Base-by-base conservation (phyloP, 2,329 filamentous ascomycete species). In the Calonectria pteridis region DNA sequence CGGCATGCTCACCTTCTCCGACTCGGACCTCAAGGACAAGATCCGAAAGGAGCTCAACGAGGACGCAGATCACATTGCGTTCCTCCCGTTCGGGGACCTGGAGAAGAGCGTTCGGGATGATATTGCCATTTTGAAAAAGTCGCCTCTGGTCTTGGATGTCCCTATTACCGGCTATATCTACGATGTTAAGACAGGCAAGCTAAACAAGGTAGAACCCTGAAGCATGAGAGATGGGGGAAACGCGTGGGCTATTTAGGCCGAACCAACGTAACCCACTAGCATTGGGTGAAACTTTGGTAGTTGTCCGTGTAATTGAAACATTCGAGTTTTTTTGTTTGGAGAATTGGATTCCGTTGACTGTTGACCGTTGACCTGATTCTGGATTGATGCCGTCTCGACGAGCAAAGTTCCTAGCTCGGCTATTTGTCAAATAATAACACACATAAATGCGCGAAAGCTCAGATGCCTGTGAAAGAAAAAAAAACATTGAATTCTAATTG, bases 101-200 rank as follows among this genome's bases (percentile, higher is more conserved):
- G 90, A 93, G 71, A 83, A 89, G 76, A 93, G 91, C 13, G 92
- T 96, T 0, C 86, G 84, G 71, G 88, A 92, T 33, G 94, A 96
- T 83, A 88, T 97, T 0, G 84, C 85, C 63, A 90, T 91, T 77
- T 80, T 97, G 77, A 91, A 89, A 83, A 86, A 83, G 70, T 90
- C 87, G 62, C 88, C 89, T 69, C 86, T 93, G 18, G 88, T 96
- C 9, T 86, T 92, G 31, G 87, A 92, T n/a, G 88, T 94, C 3
- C 84, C 85, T 0, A 87, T 96, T 62, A 93, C 90, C 10, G 94
- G 94, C 0, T 96, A 94, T 90, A 84, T 96, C 5, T 96, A 95
- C 84, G 92, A 95, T 78, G 93, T 96, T 51, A 91, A 94, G 86
- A 94, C 90, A 1, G 94, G 94, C 0, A 92, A 87, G 84, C 81